Percentiles rank a stretch among this genome's conserved stretches.
phyloP scores from a whole-genome alignment of 2,329 filamentous ascomycete species.

The Chrysoporthe austroafricana region DNA sequence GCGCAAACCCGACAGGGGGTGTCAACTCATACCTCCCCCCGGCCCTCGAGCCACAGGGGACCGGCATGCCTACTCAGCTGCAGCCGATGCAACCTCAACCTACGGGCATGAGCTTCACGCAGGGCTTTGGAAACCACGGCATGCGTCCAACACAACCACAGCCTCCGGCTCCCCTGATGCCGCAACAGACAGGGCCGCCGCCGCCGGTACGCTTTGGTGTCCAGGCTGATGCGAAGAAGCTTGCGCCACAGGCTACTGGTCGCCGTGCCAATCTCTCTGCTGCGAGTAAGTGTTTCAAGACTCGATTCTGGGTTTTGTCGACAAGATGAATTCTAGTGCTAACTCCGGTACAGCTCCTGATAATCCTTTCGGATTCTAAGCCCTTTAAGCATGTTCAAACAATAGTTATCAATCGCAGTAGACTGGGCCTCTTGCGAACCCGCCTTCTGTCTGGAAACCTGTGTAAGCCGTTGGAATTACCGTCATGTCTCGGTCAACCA shows the following conservation, averaged over 20 bases:
- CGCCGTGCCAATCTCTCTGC: slow-evolving; percentile 86
- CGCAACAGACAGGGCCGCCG: slow-evolving; percentile 83
- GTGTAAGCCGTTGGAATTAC: background rate
- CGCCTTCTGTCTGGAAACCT: background rate
- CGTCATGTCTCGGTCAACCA: background rate
- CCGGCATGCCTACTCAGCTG: slow-evolving; percentile 49
- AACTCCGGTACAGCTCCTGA: slow-evolving; percentile 47
- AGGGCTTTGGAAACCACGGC: slow-evolving; percentile 45
- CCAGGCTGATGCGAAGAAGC: slow-evolving; percentile 70
- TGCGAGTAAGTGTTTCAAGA: slow-evolving; percentile 77
- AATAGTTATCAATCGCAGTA: background rate
- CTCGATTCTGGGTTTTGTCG: background rate
- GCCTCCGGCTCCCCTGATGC: slow-evolving; percentile 64
- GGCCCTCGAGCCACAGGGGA: slow-evolving; percentile 63
- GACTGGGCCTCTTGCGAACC: background rate
- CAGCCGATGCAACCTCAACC: slow-evolving; percentile 51
- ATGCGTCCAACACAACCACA: slow-evolving; percentile 59
- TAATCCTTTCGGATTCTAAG: slow-evolving; percentile 58
- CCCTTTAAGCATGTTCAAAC: background rate
- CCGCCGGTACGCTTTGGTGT: slow-evolving; percentile 91
- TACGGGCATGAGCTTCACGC: slow-evolving; percentile 53
- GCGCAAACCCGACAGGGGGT: slow-evolving; percentile 45
- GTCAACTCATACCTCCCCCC: slow-evolving; percentile 64
- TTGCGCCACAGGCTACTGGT: slow-evolving; percentile 85
- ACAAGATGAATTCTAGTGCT: slow-evolving; percentile 21